Conservation (phyloP, 345 rosid genomes). For the Arabis alpina region DNA sequence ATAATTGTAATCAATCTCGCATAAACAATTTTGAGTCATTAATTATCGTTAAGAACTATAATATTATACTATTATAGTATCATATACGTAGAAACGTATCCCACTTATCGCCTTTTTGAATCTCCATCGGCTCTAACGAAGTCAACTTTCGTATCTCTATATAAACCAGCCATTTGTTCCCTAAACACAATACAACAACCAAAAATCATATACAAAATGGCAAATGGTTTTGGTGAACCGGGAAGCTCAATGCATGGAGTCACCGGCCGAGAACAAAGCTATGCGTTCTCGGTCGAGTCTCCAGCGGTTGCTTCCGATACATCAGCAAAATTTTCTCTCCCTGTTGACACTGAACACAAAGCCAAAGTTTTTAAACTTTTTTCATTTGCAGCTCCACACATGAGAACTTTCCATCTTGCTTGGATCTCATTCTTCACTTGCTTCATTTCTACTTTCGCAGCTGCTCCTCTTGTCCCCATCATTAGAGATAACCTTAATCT, state of each 20-base stretch:
- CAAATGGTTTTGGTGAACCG: slow-evolving; percentile 57
- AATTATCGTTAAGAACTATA: slow-evolving; percentile 35
- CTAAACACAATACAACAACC: slow-evolving; percentile 34
- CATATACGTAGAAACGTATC: slow-evolving; percentile 31
- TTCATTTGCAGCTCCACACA: slow-evolving; percentile 81
- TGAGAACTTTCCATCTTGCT: slow-evolving; percentile 89
- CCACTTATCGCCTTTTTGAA: slow-evolving; percentile 43
- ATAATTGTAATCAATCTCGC: slow-evolving; percentile 54
- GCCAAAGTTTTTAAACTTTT: slow-evolving; percentile 73
- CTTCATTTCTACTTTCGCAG: slow-evolving; percentile 89
- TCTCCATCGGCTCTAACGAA: slow-evolving; percentile 41
- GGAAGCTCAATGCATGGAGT: slow-evolving; percentile 89
- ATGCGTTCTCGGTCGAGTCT: slow-evolving; percentile 67
- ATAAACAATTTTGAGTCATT: slow-evolving; percentile 30
- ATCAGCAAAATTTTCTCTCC: slow-evolving; percentile 64
- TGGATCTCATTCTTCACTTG: slow-evolving; percentile 94
- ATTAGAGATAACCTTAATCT: slow-evolving; percentile 82
- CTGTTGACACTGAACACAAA: slow-evolving; percentile 88
- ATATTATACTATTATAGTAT: slow-evolving; percentile 31
- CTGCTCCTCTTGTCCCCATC: slow-evolving; percentile 88
- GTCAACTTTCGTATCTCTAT: slow-evolving; percentile 55
- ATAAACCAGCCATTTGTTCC: slow-evolving; percentile 43
- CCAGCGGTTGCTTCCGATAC: slow-evolving; percentile 63
- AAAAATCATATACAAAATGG: slow-evolving; percentile 43
- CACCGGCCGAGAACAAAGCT: slow-evolving; percentile 67